A percentile compares a stretch with the other conserved stretches of the same genome.
phyloP scores from a whole-genome alignment of 2,329 filamentous ascomycete species.

The Cladosporium colombiae region DNA sequence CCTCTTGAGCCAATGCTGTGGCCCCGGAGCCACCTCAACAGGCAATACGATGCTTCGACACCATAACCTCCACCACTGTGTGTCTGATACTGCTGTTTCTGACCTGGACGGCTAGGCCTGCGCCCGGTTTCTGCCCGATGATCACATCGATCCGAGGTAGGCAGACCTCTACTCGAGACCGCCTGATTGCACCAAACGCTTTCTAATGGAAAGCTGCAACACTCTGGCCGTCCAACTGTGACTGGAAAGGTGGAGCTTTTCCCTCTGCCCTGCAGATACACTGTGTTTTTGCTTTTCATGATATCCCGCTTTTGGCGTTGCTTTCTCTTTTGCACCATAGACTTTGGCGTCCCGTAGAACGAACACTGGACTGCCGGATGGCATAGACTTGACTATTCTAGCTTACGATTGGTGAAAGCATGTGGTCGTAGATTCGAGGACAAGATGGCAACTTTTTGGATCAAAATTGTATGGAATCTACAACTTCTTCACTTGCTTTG shows the following conservation, averaged over 20 bases:
- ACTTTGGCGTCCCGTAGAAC: background rate
- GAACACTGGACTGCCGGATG: background rate
- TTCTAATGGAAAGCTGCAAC: background rate
- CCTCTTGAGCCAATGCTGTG: background rate
- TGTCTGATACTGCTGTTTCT: background rate
- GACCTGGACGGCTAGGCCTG: background rate
- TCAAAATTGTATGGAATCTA: background rate
- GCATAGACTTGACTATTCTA: background rate
- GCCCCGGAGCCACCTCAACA: background rate
- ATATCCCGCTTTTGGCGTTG: conserved; percentile 6
- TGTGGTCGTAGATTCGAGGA: background rate
- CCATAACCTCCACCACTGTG: background rate
- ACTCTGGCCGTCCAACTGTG: background rate
- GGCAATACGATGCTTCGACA: background rate
- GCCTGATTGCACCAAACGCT: background rate
- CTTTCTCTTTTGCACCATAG: background rate
- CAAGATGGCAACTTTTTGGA: background rate
- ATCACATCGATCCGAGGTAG: background rate
- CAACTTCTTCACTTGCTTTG: background rate
- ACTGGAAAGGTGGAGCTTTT: background rate
- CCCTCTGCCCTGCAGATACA: background rate
- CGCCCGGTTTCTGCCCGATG: background rate
- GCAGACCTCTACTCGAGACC: background rate
- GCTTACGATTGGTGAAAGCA: background rate
- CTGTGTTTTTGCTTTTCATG: background rate